Evolutionary conservation across 2,329 filamentous ascomycete genomes (phyloP).

Genomic region (Cadophora gregata): DNA sequence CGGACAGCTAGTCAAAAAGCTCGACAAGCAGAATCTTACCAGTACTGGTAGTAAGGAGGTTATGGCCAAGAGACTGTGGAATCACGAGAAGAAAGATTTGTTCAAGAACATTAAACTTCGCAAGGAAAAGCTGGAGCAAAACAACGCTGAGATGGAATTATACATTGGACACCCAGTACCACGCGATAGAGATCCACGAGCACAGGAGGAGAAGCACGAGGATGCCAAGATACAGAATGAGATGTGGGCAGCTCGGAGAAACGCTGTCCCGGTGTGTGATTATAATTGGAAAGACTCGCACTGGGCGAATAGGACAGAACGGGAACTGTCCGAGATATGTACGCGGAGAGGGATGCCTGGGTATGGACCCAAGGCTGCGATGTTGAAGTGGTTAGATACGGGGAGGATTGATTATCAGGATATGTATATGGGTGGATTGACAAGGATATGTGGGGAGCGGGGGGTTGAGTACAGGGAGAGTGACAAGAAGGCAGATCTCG

Average conservation of each 20-base stretch:
- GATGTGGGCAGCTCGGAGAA: conserved; percentile 1
- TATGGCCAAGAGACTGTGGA: conserved; percentile 1
- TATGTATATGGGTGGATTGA: conserved; percentile 25
- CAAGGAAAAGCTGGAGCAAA: conserved; percentile 4
- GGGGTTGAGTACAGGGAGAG: conserved; percentile 21
- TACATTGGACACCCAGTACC: conserved; percentile 28
- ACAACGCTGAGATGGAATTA: conserved; percentile 22
- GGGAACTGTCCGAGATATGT: conserved; percentile 30
- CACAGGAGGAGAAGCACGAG: background rate
- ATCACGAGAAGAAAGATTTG: background rate
- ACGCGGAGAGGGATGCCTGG: conserved; percentile 26
- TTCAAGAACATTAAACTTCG: background rate
- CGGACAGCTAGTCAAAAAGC: background rate
- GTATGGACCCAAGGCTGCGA: conserved; percentile 29
- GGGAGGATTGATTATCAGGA: conserved; percentile 32
- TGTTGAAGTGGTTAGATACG: conserved; percentile 36
- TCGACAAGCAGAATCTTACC: background rate
- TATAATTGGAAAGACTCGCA: conserved; percentile 35
- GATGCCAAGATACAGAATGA: background rate
- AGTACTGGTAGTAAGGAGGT: background rate
- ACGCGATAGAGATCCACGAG: background rate
- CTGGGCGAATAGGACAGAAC: conserved; percentile 31
- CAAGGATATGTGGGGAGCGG: conserved; percentile 21
- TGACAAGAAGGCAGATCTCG: conserved; percentile 29
- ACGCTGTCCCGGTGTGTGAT: conserved; percentile 21